Conservation (phyloP, 1,284 basidiomycete genomes). For the Coniferiporia sulphurascens region DNA sequence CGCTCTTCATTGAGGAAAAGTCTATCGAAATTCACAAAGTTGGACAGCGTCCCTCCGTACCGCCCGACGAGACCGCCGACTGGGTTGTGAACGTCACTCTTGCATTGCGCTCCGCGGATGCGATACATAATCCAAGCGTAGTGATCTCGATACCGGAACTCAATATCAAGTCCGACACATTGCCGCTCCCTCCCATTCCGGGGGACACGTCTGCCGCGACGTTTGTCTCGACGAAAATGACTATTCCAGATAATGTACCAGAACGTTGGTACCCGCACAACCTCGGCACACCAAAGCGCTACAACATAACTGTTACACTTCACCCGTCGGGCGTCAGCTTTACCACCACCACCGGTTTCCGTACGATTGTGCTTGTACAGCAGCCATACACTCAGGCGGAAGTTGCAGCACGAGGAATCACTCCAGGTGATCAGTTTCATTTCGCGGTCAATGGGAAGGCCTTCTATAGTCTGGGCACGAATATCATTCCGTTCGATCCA, state of each 20-base stretch:
- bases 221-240: constrained; percentile 42
- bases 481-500: constrained; percentile 56
- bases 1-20: constrained; percentile 47
- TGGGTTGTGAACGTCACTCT: constrained; percentile 55
- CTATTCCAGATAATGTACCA: constrained; percentile 40
- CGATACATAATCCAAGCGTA: constrained; percentile 33
- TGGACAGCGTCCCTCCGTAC: constrained; percentile 38
- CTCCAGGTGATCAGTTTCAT: constrained; percentile 55
- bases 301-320: constrained; percentile 42
- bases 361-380: constrained; percentile 50
- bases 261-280: constrained; percentile 52
- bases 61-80: constrained; percentile 40
- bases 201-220: constrained; percentile 30
- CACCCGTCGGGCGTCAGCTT: constrained; percentile 25
- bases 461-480: constrained; percentile 52
- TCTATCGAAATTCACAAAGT: constrained; percentile 52
- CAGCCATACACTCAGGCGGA: constrained; percentile 42
- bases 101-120: constrained; percentile 40
- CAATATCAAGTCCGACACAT: constrained; percentile 31
- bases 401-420: constrained; percentile 42
- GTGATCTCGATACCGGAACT: constrained; percentile 46
- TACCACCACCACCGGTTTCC: constrained; percentile 49
- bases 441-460: constrained; percentile 52
- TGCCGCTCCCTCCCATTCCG: constrained; percentile 28
- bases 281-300: constrained; percentile 49